Conservation (phyloP, 2,329 filamentous ascomycete genomes). For the Colletotrichum ledebouriae region DNA sequence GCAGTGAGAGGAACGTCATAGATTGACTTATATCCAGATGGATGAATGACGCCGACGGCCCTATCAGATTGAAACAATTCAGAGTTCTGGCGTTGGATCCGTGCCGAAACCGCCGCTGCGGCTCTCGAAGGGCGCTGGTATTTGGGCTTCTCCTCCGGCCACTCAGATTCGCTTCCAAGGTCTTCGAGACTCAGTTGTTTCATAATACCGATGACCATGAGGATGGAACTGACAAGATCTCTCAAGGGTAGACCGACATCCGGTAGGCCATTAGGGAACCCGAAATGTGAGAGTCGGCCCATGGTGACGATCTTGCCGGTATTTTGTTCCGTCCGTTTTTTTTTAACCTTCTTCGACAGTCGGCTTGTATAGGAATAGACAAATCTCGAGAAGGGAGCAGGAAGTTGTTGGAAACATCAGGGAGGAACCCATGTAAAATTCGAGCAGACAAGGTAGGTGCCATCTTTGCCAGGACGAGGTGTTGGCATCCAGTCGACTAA, state of each 20-base stretch:
- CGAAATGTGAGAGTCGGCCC: slow-evolving; percentile 2
- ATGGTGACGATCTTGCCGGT: background rate
- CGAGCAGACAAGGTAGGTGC: background rate
- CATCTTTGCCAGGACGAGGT: background rate
- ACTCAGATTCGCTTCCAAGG: background rate
- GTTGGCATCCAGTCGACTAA: background rate
- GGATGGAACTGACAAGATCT: slow-evolving; percentile 24
- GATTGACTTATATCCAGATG: slow-evolving; percentile 39
- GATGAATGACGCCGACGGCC: slow-evolving; percentile 34
- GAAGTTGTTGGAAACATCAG: background rate
- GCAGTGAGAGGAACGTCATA: slow-evolving; percentile 15
- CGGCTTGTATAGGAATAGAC: background rate
- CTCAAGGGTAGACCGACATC: background rate
- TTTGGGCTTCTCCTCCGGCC: background rate
- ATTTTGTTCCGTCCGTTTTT: too few relatives aligned
- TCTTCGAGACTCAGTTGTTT: slow-evolving; percentile 20
- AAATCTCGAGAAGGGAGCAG: background rate
- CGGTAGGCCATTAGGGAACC: slow-evolving; percentile 17
- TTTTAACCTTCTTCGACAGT: too few relatives aligned
- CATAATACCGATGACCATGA: slow-evolving; percentile 21
- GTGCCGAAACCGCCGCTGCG: slow-evolving; percentile 11
- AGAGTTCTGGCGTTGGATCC: slow-evolving; percentile 10
- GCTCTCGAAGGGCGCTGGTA: slow-evolving; percentile 25
- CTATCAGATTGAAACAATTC: slow-evolving; percentile 44
- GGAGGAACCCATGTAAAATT: background rate